Percentiles rank a stretch among this genome's conserved stretches.
Evolutionary conservation across 2,329 filamentous ascomycete species (phyloP).

Genomic region (Talaromyces sp.): DNA sequence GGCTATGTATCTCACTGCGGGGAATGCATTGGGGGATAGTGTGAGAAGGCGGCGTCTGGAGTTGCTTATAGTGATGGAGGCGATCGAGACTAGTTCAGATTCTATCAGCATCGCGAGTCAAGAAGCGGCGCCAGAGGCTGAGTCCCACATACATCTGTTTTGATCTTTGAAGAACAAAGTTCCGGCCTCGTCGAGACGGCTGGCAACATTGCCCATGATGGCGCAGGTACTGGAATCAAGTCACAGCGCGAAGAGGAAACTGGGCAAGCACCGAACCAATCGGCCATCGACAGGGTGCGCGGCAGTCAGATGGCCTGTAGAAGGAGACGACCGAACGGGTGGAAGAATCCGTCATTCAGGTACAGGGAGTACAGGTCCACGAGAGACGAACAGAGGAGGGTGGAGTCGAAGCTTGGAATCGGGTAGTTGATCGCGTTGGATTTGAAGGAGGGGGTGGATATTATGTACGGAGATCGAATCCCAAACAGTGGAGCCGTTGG

Average conservation of each 20-base stretch:
- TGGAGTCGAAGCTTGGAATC: slow-evolving; percentile 22
- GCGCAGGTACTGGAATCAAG: slow-evolving; percentile 28
- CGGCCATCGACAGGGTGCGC: slow-evolving; percentile 38
- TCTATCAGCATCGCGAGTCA: slow-evolving; percentile 17
- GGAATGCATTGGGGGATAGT: slow-evolving; percentile 83
- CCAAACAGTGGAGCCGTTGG: slow-evolving; percentile 8
- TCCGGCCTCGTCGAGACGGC: slow-evolving; percentile 78
- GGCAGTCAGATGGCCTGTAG: slow-evolving; percentile 26
- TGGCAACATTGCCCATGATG: slow-evolving; percentile 90
- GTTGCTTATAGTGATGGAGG: slow-evolving; percentile 79
- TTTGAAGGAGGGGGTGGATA: slow-evolving; percentile 20
- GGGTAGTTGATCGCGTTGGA: slow-evolving; percentile 11
- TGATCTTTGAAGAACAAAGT: slow-evolving; percentile 88
- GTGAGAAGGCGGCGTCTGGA: slow-evolving; percentile 76
- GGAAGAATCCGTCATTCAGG: slow-evolving; percentile 30
- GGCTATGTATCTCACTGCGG: slow-evolving; percentile 75
- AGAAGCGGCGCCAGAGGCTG: too few species aligned
- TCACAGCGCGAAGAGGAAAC: slow-evolving; percentile 32
- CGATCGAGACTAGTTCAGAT: slow-evolving; percentile 72
- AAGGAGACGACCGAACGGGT: slow-evolving; percentile 13
- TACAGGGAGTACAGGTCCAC: slow-evolving; percentile 1
- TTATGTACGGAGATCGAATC: slow-evolving; percentile 1
- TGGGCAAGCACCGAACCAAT: slow-evolving; percentile 30
- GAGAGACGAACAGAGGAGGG: slow-evolving; percentile 4
- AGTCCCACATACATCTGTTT: slow-evolving; percentile 69